A percentile compares a stretch with the other conserved stretches of the same genome.
These are phyloP conservation scores for Boeremia lycopersici DNA, from an alignment of 2,329 filamentous ascomycete genomes.

Conservation along the genomic window DNA sequence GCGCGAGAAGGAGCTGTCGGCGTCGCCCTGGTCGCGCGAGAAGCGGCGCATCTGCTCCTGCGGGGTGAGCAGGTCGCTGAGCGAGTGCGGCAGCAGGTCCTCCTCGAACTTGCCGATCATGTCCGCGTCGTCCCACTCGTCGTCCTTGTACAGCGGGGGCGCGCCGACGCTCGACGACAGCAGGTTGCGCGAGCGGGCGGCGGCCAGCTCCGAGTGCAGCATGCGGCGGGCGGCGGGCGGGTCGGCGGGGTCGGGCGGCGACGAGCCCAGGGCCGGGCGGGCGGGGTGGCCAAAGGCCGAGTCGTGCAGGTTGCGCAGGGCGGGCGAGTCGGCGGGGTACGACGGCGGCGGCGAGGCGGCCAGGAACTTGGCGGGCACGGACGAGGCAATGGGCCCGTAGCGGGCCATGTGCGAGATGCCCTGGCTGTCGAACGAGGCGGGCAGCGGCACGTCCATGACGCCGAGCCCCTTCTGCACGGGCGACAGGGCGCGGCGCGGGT, in stretches of 20 bases:
- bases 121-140: conserved; percentile 58
- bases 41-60: conserved; percentile 65
- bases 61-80: conserved; percentile 67
- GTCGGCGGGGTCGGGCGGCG: conserved; percentile 67
- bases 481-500: conserved; percentile 73
- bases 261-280: conserved; percentile 58
- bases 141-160: conserved; percentile 50
- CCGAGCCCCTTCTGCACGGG: conserved; percentile 77
- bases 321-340: conserved; percentile 65
- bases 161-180: conserved; percentile 66
- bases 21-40: conserved; percentile 63
- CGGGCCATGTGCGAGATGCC: conserved; percentile 90
- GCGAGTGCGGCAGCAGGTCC: conserved; percentile 78
- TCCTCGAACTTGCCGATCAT: conserved; percentile 80
- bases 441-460: conserved; percentile 90
- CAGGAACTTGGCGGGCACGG: conserved; percentile 88
- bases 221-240: conserved; percentile 66
- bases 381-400: conserved; percentile 88
- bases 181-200: conserved; percentile 59
- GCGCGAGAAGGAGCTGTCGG: conserved; percentile 55
- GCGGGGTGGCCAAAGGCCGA: conserved; percentile 72
- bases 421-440: conserved; percentile 94
- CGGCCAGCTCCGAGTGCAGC: conserved; percentile 68
- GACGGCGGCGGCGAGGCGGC: conserved; percentile 81
- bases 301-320: conserved; percentile 65